These are phyloP conservation scores for Grifola frondosa DNA, from an alignment of 1,284 basidiomycete genomes.

Conservation along the genomic window DNA sequence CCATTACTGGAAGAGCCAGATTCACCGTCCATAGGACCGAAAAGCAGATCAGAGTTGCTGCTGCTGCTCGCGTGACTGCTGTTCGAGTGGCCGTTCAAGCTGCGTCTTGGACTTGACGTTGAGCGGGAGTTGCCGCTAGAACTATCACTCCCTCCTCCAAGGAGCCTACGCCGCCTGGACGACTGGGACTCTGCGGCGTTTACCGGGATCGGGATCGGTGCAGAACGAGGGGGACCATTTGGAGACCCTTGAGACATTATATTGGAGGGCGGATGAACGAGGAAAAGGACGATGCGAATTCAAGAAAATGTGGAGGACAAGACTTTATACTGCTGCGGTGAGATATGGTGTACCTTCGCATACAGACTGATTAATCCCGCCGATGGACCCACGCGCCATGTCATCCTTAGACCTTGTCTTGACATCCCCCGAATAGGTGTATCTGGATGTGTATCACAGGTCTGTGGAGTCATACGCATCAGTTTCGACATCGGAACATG, in stretches of 20 bases:
- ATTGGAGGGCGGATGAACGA: neutral
- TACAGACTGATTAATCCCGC: no score
- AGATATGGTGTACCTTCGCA: no score
- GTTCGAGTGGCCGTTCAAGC: neutral
- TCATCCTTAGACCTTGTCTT: no score
- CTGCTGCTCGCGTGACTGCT: neutral
- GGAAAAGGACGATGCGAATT: neutral
- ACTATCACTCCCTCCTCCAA: neutral
- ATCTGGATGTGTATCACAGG: no score
- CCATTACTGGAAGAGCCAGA: no score
- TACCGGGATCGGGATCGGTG: neutral
- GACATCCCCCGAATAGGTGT: no score
- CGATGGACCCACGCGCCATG: no score
- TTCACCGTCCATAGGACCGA: slow-evolving; percentile 6
- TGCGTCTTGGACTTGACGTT: neutral
- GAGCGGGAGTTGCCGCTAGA: neutral
- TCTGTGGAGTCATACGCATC: no score
- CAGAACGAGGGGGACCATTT: neutral
- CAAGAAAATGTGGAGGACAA: no score
- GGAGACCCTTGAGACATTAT: neutral
- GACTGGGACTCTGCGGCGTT: no score
- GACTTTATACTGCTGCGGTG: no score
- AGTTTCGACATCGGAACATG: neutral
- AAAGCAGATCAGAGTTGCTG: neutral
- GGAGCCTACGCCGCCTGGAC: neutral